Percentiles rank a stretch among this genome's conserved stretches.
These are phyloP conservation scores for California macrophylla DNA, from an alignment of 441 rosid genomes.

Conservation along the genomic window DNA sequence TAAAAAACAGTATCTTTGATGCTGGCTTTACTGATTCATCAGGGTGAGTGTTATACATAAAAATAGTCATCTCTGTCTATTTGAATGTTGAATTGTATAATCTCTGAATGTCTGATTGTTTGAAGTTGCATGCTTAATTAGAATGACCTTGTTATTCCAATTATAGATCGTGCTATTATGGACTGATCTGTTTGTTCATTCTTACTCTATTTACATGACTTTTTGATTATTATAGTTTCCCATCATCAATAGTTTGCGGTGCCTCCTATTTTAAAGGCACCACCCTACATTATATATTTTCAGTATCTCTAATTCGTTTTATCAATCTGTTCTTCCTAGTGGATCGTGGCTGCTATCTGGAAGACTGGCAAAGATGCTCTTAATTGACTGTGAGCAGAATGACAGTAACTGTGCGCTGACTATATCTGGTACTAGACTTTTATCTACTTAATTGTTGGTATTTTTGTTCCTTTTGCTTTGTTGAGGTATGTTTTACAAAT, in stretches of 20 bases:
- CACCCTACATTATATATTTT: background rate
- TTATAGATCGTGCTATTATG: background rate
- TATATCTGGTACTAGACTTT: conserved; percentile 58
- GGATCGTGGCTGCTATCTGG: conserved; percentile 81
- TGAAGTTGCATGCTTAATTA: conserved; percentile 12
- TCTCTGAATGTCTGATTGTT: background rate
- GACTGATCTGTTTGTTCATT: background rate
- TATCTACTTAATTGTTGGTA: conserved; percentile 3
- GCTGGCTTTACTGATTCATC: conserved; percentile 39
- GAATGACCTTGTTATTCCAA: conserved; percentile 9
- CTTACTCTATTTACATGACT: background rate
- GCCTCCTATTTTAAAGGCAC: background rate
- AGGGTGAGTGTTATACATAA: conserved; percentile 34
- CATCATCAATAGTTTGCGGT: background rate
- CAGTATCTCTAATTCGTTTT: background rate
- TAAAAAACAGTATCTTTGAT: conserved; percentile 33
- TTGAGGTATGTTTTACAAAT: background rate
- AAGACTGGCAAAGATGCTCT: conserved; percentile 74
- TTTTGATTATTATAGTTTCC: conserved; percentile 4
- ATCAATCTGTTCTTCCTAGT: conserved; percentile 25
- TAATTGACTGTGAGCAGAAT: conserved; percentile 72
- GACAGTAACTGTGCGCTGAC: conserved; percentile 52
- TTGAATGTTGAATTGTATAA: background rate
- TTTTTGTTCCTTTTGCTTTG: conserved; percentile 6
- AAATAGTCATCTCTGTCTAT: background rate